These are phyloP conservation scores for Calonectria hawksworthii DNA, from an alignment of 2,329 filamentous ascomycete genomes.

Conservation along the genomic window DNA sequence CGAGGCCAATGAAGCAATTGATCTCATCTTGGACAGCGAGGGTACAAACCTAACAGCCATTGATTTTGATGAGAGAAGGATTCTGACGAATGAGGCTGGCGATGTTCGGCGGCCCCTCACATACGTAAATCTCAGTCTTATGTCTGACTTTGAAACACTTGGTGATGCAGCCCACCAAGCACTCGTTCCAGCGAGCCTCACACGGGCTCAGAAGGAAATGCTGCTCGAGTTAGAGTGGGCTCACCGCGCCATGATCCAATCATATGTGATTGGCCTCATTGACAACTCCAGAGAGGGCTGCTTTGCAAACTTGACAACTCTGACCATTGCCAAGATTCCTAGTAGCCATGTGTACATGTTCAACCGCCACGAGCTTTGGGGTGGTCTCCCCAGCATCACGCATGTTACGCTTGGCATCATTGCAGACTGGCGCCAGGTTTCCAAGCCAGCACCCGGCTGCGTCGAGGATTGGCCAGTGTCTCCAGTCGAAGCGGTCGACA, in stretches of 20 bases:
- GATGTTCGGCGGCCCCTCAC: conserved; percentile 31
- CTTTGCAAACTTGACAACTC: conserved; percentile 68
- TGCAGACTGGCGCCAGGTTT: conserved; percentile 75
- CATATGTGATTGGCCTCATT: conserved; percentile 75
- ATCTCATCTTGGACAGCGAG: conserved; percentile 53
- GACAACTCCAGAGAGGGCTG: conserved; percentile 65
- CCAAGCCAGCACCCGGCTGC: conserved; percentile 64
- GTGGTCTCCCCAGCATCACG: conserved; percentile 65
- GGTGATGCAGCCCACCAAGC: conserved; percentile 46
- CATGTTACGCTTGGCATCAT: conserved; percentile 72
- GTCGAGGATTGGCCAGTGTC: conserved; percentile 63
- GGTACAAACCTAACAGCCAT: conserved; percentile 46
- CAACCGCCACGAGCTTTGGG: conserved; percentile 72
- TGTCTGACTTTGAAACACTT: conserved; percentile 36
- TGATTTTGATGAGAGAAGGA: conserved; percentile 51
- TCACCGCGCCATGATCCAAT: conserved; percentile 76
- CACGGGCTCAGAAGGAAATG: conserved; percentile 76
- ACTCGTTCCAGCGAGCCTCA: conserved; percentile 69
- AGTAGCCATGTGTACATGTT: conserved; percentile 71
- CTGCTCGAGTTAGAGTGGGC: conserved; percentile 78
- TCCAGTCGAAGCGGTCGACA: conserved; percentile 65
- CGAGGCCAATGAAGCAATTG: conserved; percentile 51
- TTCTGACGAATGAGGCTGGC: conserved; percentile 23
- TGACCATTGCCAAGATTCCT: conserved; percentile 76
- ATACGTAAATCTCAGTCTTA: conserved; percentile 8